These are phyloP conservation scores for Polytrichum commune DNA, from an alignment of 225 moss, liverwort and hornwort species.

Conservation along the genomic window DNA sequence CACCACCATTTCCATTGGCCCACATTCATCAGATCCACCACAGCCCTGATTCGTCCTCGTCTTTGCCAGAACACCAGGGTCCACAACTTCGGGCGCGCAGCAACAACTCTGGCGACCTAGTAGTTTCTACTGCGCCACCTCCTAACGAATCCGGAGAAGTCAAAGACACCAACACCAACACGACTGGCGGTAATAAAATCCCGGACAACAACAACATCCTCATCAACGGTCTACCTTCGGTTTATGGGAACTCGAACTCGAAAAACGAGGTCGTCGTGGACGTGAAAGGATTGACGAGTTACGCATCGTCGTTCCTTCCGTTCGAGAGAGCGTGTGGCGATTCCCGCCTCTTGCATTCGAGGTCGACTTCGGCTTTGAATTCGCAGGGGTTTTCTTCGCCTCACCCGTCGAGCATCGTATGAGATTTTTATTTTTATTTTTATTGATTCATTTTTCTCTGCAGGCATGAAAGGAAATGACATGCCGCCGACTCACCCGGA, in stretches of 20 bases:
- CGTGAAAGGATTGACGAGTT: constrained; percentile 46
- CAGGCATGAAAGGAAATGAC: background rate
- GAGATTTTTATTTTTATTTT: constrained; percentile 8
- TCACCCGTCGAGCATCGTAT: constrained; percentile 39
- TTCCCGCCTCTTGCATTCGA: constrained; percentile 42
- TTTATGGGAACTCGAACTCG: no score
- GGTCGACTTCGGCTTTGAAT: constrained; percentile 36
- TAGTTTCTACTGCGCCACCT: no score
- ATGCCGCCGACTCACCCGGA: no score
- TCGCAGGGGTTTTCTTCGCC: constrained; percentile 40
- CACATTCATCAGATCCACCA: background rate
- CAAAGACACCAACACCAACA: no score
- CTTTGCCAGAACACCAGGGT: constrained; percentile 37
- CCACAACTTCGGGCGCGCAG: constrained; percentile 32
- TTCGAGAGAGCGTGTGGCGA: constrained; percentile 39
- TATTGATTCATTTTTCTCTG: background rate
- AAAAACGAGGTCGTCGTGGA: constrained; percentile 65
- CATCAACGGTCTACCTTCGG: no score
- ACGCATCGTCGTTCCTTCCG: constrained; percentile 24
- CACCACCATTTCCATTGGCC: background rate
- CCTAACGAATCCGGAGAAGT: no score
- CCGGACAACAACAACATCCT: no score
- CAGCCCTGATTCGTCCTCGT: constrained; percentile 23
- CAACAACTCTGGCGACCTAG: constrained; percentile 6
- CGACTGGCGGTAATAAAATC: no score